A percentile compares a stretch with the other conserved stretches of the same genome.
phyloP scores from a whole-genome alignment of 2,329 filamentous ascomycete genomes.

The Zopfia rhizophila region DNA sequence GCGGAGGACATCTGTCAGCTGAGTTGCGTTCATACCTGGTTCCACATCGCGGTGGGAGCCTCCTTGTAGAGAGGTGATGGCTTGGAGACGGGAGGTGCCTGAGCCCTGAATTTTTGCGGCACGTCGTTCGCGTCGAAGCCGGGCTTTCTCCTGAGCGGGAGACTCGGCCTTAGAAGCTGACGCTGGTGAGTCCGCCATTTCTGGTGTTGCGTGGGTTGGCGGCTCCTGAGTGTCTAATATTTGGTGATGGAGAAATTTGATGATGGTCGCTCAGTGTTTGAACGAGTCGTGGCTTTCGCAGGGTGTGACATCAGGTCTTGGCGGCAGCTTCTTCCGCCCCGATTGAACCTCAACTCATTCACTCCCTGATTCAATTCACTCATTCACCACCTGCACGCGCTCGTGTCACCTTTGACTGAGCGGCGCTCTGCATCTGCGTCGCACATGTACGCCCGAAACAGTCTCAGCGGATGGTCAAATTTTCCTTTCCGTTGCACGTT shows the following conservation, averaged over 20 bases:
- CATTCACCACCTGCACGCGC: too few relatives aligned
- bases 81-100: conserved; percentile 75
- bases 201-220: too few relatives aligned
- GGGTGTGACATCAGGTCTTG: neutral
- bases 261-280: neutral
- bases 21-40: conserved; percentile 44
- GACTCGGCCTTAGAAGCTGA: conserved; percentile 43
- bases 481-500: too few relatives aligned
- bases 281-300: too few relatives aligned
- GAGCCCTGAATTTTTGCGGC: conserved; percentile 81
- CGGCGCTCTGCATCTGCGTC: too few relatives aligned
- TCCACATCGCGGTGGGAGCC: conserved; percentile 55
- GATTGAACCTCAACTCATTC: too few relatives aligned
- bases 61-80: conserved; percentile 75
- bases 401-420: too few relatives aligned
- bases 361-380: too few relatives aligned
- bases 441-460: too few relatives aligned
- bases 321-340: too few relatives aligned
- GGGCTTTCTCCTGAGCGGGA: conserved; percentile 67
- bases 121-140: conserved; percentile 79
- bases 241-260: neutral
- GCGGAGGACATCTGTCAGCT: conserved; percentile 1
- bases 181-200: conserved; percentile 41
- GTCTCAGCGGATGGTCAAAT: too few relatives aligned
- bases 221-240: too few relatives aligned